These are phyloP conservation scores for Porcisia hertigi DNA, from an alignment of 208 protist species.

Conservation along the genomic window DNA sequence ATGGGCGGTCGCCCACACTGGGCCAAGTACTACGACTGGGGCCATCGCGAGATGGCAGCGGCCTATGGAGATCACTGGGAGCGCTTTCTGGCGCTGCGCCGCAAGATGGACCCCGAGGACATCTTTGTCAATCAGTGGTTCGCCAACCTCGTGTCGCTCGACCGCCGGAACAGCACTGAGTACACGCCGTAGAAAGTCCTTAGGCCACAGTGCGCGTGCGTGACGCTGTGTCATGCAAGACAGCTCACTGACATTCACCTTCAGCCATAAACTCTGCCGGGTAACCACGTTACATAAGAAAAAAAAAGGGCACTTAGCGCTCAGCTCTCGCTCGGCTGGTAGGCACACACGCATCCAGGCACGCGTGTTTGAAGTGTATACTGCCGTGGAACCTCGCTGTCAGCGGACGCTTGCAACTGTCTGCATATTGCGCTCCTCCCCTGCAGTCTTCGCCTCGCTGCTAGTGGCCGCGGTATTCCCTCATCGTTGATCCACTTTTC, in stretches of 20 bases:
- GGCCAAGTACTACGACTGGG: constrained; percentile 82
- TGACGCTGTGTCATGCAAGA: background rate
- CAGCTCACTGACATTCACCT: background rate
- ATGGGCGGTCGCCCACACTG: constrained; percentile 82
- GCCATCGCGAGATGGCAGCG: constrained; percentile 30
- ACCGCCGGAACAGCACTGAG: constrained; percentile 38
- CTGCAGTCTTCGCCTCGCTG: no score
- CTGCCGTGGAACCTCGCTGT: background rate
- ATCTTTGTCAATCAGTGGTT: constrained; percentile 78
- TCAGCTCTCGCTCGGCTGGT: background rate
- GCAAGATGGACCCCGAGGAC: constrained; percentile 54
- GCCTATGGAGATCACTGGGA: constrained; percentile 68
- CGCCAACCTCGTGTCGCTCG: constrained; percentile 44
- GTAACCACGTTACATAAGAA: background rate
- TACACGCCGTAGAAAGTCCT: background rate
- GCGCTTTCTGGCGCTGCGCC: constrained; percentile 54
- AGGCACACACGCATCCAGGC: background rate
- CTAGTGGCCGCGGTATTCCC: background rate
- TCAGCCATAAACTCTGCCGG: background rate
- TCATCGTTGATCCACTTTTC: no score
- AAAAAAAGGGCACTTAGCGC: background rate
- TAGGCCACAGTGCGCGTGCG: background rate
- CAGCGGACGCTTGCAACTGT: background rate
- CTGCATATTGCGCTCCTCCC: background rate
- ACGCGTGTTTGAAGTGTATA: background rate